These are phyloP conservation scores for Microdochium bolleyi DNA, from an alignment of 2,329 filamentous ascomycete species.

Conservation along the genomic window DNA sequence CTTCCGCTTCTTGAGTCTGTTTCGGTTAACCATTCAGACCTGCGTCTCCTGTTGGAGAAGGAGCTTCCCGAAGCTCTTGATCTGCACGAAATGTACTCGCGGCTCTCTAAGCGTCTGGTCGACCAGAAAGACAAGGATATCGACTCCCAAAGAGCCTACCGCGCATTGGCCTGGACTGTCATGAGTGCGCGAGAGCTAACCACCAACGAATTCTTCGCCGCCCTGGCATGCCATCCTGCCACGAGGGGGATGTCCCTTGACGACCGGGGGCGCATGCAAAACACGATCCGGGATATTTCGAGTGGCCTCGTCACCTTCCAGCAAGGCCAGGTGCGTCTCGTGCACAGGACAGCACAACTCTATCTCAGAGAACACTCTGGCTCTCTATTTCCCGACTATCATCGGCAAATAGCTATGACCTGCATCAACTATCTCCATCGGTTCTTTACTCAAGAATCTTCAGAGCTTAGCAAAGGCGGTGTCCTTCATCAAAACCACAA, in stretches of 20 bases:
- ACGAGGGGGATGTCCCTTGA: neutral
- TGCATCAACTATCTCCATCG: neutral
- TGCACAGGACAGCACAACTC: neutral
- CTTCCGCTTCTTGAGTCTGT: neutral
- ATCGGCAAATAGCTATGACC: neutral
- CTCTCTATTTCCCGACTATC: neutral
- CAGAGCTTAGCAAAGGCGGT: neutral
- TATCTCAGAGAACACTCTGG: neutral
- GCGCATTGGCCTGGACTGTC: neutral
- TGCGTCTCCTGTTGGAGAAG: neutral
- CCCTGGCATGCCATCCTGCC: neutral
- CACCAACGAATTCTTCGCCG: neutral
- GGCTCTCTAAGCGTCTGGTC: neutral
- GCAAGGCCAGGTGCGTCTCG: neutral
- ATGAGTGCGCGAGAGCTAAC: neutral
- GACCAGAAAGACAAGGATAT: neutral
- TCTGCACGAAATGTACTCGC: neutral
- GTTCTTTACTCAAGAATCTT: neutral
- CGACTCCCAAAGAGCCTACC: neutral
- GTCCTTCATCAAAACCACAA: neutral
- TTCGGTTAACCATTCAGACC: neutral
- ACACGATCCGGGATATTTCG: neutral
- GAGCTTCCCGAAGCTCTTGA: neutral
- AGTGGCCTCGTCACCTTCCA: neutral
- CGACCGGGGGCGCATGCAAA: neutral